Conservation (phyloP, 2,329 filamentous ascomycete genomes). For the Didymella sp. region DNA sequence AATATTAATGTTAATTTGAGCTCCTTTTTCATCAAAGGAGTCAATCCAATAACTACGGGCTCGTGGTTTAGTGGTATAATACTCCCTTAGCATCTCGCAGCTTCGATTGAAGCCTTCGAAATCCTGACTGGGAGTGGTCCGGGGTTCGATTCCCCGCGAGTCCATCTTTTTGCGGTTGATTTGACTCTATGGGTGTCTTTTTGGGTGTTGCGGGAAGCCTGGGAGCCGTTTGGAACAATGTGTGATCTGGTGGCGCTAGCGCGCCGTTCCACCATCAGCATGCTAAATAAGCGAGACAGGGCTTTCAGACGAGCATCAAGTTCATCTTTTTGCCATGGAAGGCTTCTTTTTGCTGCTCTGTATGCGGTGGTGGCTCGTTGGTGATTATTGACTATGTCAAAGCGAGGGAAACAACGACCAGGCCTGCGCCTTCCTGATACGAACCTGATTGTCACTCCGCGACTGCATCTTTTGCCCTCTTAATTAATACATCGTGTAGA, state of each 20-base stretch:
- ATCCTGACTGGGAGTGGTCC: slow-evolving; percentile 18
- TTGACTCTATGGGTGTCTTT: background rate
- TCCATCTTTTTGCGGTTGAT: background rate
- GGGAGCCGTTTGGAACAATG: no score
- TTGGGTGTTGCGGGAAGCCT: background rate
- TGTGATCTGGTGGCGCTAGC: no score
- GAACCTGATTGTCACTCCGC: background rate
- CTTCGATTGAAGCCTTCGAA: background rate
- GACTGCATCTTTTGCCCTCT: background rate
- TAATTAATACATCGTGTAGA: background rate
- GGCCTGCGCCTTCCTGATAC: background rate
- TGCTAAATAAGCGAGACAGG: no score
- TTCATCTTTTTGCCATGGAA: background rate
- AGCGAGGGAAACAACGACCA: background rate
- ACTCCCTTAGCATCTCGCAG: slow-evolving; percentile 7
- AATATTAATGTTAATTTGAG: no score
- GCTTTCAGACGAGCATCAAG: no score
- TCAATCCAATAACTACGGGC: slow-evolving; percentile 6
- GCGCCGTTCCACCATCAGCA: no score
- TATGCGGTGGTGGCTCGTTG: background rate
- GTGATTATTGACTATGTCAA: background rate
- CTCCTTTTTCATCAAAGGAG: slow-evolving; percentile 4
- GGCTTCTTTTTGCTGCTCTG: no score
- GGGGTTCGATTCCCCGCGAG: slow-evolving; percentile 17
- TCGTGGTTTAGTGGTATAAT: slow-evolving; percentile 16